Evolutionary conservation across 176 grass and related monocot genomes (phyloP).

Genomic region (Carex scoparia): DNA sequence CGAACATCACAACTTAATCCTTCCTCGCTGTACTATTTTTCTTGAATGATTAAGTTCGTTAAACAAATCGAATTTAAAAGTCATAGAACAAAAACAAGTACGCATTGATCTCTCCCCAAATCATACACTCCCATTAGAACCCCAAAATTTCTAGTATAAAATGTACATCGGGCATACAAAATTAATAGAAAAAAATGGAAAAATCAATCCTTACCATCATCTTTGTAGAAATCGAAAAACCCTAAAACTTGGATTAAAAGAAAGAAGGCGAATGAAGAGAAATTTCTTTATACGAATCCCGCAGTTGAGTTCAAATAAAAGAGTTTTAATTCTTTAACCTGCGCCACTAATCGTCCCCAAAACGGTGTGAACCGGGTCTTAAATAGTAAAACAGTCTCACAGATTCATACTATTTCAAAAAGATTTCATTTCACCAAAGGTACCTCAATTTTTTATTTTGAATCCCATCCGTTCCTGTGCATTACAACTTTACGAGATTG

Average conservation of each 20-base stretch:
- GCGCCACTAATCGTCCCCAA: neutral
- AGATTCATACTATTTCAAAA: neutral
- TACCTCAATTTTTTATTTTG: too few relatives aligned
- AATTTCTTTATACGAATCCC: neutral
- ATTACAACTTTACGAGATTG: too few relatives aligned
- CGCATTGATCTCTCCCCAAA: conserved; percentile 10
- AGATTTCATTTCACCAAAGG: neutral
- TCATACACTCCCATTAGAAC: neutral
- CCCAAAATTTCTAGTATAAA: neutral
- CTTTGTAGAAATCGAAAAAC: conserved; percentile 22
- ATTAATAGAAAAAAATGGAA: neutral
- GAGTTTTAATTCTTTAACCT: neutral
- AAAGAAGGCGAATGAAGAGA: neutral
- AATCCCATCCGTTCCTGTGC: too few relatives aligned
- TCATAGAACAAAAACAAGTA: neutral
- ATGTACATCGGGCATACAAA: neutral
- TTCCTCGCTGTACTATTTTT: neutral
- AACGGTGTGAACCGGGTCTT: neutral
- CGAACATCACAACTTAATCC: neutral
- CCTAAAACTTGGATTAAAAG: conserved; percentile 23
- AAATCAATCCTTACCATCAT: conserved; percentile 21
- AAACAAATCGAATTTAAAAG: conserved; percentile 1
- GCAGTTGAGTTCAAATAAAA: conserved; percentile 23
- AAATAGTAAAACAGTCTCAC: neutral
- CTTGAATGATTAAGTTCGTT: neutral